phyloP scores from a whole-genome alignment of 2,329 filamentous ascomycete genomes.

The Rutstroemia sp. region DNA sequence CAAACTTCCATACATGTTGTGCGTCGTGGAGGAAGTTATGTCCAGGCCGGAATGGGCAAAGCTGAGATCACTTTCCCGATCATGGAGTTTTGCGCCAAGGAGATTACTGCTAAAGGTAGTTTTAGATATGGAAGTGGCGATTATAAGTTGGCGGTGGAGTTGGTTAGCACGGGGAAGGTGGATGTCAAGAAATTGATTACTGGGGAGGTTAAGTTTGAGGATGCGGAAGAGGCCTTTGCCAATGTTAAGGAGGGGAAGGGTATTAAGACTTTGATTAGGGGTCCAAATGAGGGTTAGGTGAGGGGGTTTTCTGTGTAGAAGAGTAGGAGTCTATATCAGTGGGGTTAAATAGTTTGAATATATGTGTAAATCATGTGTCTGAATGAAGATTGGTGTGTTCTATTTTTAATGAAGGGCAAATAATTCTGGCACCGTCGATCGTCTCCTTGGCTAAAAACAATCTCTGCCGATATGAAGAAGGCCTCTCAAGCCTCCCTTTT shows the following conservation, averaged over 20 bases:
- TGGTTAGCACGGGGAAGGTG: constrained; percentile 66
- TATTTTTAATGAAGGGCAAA: too few species aligned
- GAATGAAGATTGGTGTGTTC: too few species aligned
- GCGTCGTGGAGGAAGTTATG: constrained; percentile 65
- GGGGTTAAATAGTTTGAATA: not conserved
- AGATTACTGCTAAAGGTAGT: constrained; percentile 77
- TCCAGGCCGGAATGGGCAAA: constrained; percentile 88
- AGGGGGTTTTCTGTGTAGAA: not conserved
- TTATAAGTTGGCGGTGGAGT: constrained; percentile 67
- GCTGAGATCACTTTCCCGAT: constrained; percentile 86
- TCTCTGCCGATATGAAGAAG: too few species aligned
- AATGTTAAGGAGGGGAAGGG: constrained; percentile 79
- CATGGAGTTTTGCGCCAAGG: constrained; percentile 81
- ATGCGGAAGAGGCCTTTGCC: constrained; percentile 80
- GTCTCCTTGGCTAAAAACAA: too few species aligned
- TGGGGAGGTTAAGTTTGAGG: constrained; percentile 65
- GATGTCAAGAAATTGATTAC: constrained; percentile 79
- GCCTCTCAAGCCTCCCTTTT: too few species aligned
- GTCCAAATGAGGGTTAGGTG: constrained; percentile 42
- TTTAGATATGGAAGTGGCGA: constrained; percentile 88
- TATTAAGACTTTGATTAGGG: constrained; percentile 62
- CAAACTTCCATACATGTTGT: constrained; percentile 67
- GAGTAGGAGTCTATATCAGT: not conserved
- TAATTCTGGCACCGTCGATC: too few species aligned
- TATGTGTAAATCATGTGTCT: too few species aligned